Evolutionary conservation across 768 basidiomycete genomes (phyloP).

Genomic region (Serpula lacrymans): DNA sequence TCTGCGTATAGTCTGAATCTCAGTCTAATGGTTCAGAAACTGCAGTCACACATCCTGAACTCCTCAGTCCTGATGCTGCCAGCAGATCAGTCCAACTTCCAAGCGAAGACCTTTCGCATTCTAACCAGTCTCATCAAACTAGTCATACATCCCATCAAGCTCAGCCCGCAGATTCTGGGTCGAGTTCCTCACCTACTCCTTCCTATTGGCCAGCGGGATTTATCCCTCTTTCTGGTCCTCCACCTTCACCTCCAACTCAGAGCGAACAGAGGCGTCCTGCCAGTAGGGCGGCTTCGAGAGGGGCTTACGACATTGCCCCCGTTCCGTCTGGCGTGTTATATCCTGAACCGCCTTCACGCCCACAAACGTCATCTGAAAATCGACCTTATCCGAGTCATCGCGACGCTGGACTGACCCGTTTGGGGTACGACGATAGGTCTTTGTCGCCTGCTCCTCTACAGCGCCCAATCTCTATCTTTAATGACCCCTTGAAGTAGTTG

Average conservation of each 20-base stretch:
- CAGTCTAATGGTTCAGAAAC: conserved; percentile 31
- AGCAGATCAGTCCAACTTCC: conserved; percentile 21
- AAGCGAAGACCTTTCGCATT: conserved; percentile 9
- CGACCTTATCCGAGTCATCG: conserved; percentile 10
- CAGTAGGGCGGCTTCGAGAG: not conserved
- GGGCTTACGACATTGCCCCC: conserved; percentile 21
- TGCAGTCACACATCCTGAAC: conserved; percentile 32
- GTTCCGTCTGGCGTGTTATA: conserved; percentile 23
- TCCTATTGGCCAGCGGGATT: conserved; percentile 18
- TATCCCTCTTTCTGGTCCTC: conserved; percentile 11
- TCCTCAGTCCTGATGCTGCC: conserved; percentile 43
- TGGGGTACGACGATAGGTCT: too few species aligned
- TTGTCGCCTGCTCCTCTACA: conserved; percentile 25
- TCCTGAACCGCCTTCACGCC: conserved; percentile 22
- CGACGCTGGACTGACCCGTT: conserved; percentile 5
- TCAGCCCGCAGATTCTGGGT: conserved; percentile 1
- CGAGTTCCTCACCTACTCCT: not conserved
- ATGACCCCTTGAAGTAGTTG: too few species aligned
- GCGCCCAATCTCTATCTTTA: conserved; percentile 29
- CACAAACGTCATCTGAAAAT: conserved; percentile 14
- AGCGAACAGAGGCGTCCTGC: too few species aligned
- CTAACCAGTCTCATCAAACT: not conserved
- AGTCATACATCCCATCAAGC: conserved; percentile 5
- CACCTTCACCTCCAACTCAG: too few species aligned
- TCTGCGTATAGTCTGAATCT: conserved; percentile 35